Base-by-base conservation (phyloP, 768 basidiomycete genomes). In the Neoboletus subvelutipes region DNA sequence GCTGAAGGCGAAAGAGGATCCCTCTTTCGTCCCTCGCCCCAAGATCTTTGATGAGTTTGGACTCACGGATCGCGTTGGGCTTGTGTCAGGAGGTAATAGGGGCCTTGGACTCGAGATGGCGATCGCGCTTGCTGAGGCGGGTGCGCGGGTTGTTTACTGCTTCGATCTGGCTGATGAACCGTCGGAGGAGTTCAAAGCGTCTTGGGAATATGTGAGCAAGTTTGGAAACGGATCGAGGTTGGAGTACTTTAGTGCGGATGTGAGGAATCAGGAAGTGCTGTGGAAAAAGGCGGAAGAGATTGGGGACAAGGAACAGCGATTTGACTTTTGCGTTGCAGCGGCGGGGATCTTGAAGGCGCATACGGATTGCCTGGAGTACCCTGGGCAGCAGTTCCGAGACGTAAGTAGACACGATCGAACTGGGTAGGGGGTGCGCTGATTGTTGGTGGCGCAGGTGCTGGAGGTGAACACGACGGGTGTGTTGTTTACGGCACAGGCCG, bases 91-190 rank as follows among this genome's bases (percentile, higher is more conserved):
- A 6, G 86, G 79, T 0, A 83, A 85, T 58, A 73, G 86, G 33
- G 86, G 90, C 0, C 80, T 92, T 17, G 91, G 91, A 3, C 82
- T 93, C n/a, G 91, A 93, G 74, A 87, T 88, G 85, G 88, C 88
- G 36, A 73, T 91, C 52, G 83, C 85, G 5, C 73, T 92, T 41
- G 80, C 81, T 42, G 90, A 92, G 73, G 85, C 83, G 15, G 90
- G 90, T 34, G 87, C 86, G 7, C 78, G 81, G 9, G 84, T 77
- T 0, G 77, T 89, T 18, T 89, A 90, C 69, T 88, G 86, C 66
- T 72, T 88, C 13, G 88, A 90, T 68, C 75, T 89, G 11, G 80
- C 86, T 1, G 57, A 66, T 39, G 67, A 70, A 37, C 83, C 88
- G 0, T 83, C 82, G 2, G 77, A 76, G 1, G 86, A 86, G 63